Evolutionary conservation across 352 stramenopile genomes (phyloP).

Genomic region (Phytophthora colocasiae): DNA sequence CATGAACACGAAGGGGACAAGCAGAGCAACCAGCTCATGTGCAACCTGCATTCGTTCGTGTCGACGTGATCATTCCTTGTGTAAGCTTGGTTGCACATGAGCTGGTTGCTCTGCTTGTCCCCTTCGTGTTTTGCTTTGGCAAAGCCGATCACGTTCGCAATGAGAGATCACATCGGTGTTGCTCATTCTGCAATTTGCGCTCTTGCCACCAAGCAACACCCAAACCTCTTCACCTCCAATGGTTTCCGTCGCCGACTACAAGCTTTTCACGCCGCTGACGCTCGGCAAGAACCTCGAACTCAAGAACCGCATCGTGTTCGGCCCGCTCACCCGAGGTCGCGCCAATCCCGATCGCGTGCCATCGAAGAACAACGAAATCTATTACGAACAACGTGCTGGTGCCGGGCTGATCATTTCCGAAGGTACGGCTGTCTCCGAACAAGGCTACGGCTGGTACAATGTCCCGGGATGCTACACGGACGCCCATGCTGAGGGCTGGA

Average conservation of each 20-base stretch:
- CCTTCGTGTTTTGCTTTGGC: too few relatives aligned
- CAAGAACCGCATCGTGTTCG: conserved; percentile 63
- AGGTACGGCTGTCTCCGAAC: conserved; percentile 50
- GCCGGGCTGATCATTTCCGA: conserved; percentile 76
- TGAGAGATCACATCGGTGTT: not conserved
- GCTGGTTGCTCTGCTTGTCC: too few relatives aligned
- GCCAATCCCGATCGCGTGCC: too few relatives aligned
- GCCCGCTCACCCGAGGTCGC: too few relatives aligned
- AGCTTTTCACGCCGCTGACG: too few relatives aligned
- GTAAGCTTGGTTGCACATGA: too few relatives aligned
- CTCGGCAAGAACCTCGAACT: too few relatives aligned
- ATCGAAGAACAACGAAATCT: conserved; percentile 56
- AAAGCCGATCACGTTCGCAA: not conserved
- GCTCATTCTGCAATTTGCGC: conserved; percentile 19
- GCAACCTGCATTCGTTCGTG: not conserved
- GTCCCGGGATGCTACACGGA: conserved; percentile 56
- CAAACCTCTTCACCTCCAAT: not conserved
- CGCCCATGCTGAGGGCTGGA: conserved; percentile 57
- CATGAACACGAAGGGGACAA: not conserved
- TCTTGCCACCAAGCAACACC: conserved; percentile 8
- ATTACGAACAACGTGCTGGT: conserved; percentile 68
- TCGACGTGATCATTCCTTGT: not conserved
- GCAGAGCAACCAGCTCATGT: not conserved
- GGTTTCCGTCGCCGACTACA: conserved; percentile 38
- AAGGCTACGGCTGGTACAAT: conserved; percentile 44